These are phyloP conservation scores for Vitis hybrid DNA, from an alignment of 177 flowering plant genomes.

Conservation along the genomic window DNA sequence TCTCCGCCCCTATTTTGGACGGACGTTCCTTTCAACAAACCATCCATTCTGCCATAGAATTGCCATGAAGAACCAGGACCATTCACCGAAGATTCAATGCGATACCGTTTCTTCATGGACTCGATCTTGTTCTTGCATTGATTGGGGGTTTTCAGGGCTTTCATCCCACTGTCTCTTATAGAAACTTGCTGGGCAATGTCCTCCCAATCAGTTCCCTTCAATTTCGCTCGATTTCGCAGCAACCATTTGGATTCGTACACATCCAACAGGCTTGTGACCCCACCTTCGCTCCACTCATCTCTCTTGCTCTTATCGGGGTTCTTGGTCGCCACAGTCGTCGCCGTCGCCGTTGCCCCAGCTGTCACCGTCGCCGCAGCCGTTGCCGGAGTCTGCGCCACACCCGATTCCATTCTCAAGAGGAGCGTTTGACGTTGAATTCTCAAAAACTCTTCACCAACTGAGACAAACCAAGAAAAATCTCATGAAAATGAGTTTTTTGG, in stretches of 20 bases:
- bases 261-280: slow-evolving; percentile 20
- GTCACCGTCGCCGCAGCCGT: no score
- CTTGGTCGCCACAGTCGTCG: neutral
- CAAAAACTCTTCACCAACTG: neutral
- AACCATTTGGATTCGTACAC: slow-evolving; percentile 29
- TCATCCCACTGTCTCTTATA: slow-evolving; percentile 5
- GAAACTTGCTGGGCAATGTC: slow-evolving; percentile 29
- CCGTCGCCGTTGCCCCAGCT: neutral
- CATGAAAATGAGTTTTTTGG: no score
- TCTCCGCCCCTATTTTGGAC: slow-evolving; percentile 6
- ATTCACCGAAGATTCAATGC: slow-evolving; percentile 14
- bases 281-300: slow-evolving; percentile 34
- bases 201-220: slow-evolving; percentile 32
- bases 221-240: slow-evolving; percentile 26
- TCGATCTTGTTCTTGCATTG: slow-evolving; percentile 34
- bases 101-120: slow-evolving; percentile 31
- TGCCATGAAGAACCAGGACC: slow-evolving; percentile 21
- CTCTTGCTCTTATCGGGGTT: slow-evolving; percentile 23
- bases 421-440: neutral
- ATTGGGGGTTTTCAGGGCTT: slow-evolving; percentile 20
- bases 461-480: no score
- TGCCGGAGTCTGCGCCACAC: slow-evolving; percentile 5
- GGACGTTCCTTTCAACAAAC: slow-evolving; percentile 17
- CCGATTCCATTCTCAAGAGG: neutral
- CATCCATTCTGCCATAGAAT: slow-evolving; percentile 22